A percentile compares a stretch with the other conserved stretches of the same genome.
Evolutionary conservation across 1,284 basidiomycete species (phyloP).

Genomic region (Cutaneotrichosporon mucoides): DNA sequence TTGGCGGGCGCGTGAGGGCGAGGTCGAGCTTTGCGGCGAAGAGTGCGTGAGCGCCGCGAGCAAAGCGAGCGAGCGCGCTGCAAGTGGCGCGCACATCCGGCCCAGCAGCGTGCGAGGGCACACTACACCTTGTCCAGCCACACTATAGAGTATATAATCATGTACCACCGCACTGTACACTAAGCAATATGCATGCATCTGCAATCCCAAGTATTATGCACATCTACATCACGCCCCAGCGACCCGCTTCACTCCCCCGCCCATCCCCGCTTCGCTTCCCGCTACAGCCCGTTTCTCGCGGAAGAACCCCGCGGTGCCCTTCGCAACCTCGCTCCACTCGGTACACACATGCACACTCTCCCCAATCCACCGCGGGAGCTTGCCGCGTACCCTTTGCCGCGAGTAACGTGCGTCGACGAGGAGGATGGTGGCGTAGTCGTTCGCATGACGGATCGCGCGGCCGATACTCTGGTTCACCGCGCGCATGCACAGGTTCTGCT

Average conservation of each 20-base stretch:
- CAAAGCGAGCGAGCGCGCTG: no score
- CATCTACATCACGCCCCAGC: not conserved
- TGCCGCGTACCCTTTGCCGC: conserved; percentile 61
- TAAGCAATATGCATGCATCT: not conserved
- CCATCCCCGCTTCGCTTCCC: not conserved
- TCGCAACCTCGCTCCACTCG: conserved; percentile 70
- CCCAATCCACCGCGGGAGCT: conserved; percentile 85
- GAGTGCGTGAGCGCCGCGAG: not conserved
- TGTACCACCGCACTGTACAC: conserved; percentile 1
- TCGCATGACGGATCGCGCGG: conserved; percentile 79
- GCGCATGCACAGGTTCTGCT: conserved; percentile 85
- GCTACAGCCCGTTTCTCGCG: conserved; percentile 41
- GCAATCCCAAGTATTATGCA: not conserved
- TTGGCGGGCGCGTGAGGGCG: conserved; percentile 38
- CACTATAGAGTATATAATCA: not conserved
- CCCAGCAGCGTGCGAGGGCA: no score
- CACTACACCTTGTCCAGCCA: no score
- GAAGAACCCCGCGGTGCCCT: conserved; percentile 67
- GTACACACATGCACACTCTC: conserved; percentile 60
- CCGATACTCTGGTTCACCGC: conserved; percentile 96
- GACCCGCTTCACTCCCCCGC: not conserved
- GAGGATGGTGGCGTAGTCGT: conserved; percentile 77
- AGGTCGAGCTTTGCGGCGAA: conserved; percentile 5
- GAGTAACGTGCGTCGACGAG: conserved; percentile 79
- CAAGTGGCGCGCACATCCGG: no score